phyloP scores from a whole-genome alignment of 2,329 filamentous ascomycete genomes.

The Xylariaceae sp. region DNA sequence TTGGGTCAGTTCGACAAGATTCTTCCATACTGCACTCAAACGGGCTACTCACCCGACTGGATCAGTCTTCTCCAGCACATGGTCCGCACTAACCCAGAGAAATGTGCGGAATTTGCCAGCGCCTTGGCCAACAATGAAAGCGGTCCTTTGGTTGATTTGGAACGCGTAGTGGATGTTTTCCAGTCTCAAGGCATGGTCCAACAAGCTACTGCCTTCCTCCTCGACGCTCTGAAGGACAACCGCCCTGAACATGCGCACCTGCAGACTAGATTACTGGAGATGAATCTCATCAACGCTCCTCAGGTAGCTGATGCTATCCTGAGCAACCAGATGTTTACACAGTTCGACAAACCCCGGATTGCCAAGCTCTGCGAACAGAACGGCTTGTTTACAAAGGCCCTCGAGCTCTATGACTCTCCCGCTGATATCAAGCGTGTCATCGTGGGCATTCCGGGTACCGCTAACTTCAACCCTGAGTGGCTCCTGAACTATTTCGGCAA shows the following conservation, averaged over 20 bases:
- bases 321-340: slow-evolving; percentile 96
- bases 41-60: slow-evolving; percentile 92
- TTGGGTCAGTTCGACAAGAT: slow-evolving; percentile 97
- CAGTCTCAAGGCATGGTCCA: slow-evolving; percentile 97
- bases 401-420: slow-evolving; percentile 93
- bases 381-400: slow-evolving; percentile 76
- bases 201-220: slow-evolving; percentile 94
- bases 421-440: slow-evolving; percentile 85
- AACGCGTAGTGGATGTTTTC: slow-evolving; percentile 96
- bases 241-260: slow-evolving; percentile 88
- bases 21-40: slow-evolving; percentile 79
- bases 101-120: slow-evolving; percentile 92
- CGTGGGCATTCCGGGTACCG: slow-evolving; percentile 73
- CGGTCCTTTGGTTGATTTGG: slow-evolving; percentile 83
- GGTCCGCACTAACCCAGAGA: slow-evolving; percentile 84
- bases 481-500: slow-evolving; percentile 88
- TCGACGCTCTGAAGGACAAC: slow-evolving; percentile 94
- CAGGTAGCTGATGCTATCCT: slow-evolving; percentile 98
- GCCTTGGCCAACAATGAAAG: slow-evolving; percentile 84
- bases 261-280: slow-evolving; percentile 92
- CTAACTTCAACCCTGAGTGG: slow-evolving; percentile 89
- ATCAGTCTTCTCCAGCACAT: slow-evolving; percentile 89
- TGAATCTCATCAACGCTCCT: slow-evolving; percentile 95
- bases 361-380: slow-evolving; percentile 90
- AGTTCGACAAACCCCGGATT: slow-evolving; percentile 90